A percentile compares a stretch with the other conserved stretches of the same genome.
These are phyloP conservation scores for Amanita pseudoporphyria DNA, from an alignment of 768 basidiomycete genomes.

Conservation along the genomic window DNA sequence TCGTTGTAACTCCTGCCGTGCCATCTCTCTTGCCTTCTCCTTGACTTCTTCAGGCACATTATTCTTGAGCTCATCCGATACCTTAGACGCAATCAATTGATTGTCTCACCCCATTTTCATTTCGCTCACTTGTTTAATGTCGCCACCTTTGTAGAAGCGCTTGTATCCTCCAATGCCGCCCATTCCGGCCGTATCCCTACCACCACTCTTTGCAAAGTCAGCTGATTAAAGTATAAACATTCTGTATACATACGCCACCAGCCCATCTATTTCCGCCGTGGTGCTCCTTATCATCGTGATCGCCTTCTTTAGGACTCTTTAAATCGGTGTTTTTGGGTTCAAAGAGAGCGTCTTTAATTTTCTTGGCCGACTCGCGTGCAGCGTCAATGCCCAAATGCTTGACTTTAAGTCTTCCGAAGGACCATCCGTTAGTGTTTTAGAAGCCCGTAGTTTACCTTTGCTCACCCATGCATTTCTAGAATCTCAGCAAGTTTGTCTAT, in stretches of 20 bases:
- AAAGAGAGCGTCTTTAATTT: conserved; percentile 46
- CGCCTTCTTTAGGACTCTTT: conserved; percentile 48
- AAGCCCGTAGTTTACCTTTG: background rate
- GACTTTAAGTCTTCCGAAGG: conserved; percentile 34
- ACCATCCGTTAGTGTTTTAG: background rate
- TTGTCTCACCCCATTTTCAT: background rate
- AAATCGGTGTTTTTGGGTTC: conserved; percentile 45
- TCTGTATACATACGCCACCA: conserved; percentile 39
- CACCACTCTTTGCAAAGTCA: conserved; percentile 38
- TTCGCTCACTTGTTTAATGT: conserved; percentile 45
- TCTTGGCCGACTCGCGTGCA: conserved; percentile 41
- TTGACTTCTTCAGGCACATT: conserved; percentile 51
- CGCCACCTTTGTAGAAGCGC: conserved; percentile 50
- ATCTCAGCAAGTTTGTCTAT: conserved; percentile 52
- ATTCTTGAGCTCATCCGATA: conserved; percentile 44
- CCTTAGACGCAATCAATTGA: conserved; percentile 18
- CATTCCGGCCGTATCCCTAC: conserved; percentile 55
- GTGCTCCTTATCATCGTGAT: conserved; percentile 54
- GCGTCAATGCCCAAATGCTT: conserved; percentile 47
- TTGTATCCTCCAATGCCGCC: conserved; percentile 64
- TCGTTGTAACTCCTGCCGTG: conserved; percentile 48
- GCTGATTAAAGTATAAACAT: background rate
- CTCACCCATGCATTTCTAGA: conserved; percentile 50
- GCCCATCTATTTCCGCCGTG: conserved; percentile 56
- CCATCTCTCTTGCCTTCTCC: conserved; percentile 59